Evolutionary conservation across 768 basidiomycete genomes (phyloP).

Genomic region (Mycena alexandri): DNA sequence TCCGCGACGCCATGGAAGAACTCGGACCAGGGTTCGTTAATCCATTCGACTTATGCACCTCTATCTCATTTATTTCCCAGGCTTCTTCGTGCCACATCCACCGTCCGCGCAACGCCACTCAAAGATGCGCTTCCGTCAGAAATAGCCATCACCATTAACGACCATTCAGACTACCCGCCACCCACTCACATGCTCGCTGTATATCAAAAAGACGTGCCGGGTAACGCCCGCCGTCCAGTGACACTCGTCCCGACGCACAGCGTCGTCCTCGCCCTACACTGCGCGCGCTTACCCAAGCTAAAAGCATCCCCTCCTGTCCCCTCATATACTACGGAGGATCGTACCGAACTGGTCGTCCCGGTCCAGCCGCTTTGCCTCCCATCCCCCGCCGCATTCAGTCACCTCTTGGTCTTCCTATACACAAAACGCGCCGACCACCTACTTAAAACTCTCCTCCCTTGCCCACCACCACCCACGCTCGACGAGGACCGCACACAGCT

Average conservation of each 20-base stretch:
- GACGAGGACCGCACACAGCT: slow-evolving; percentile 39
- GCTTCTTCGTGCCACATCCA: slow-evolving; percentile 54
- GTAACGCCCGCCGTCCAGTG: slow-evolving; percentile 21
- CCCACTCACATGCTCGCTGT: slow-evolving; percentile 54
- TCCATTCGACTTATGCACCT: slow-evolving; percentile 5
- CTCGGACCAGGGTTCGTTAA: slow-evolving; percentile 57
- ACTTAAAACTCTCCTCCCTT: slow-evolving; percentile 57
- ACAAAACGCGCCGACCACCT: slow-evolving; percentile 58
- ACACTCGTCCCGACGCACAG: slow-evolving; percentile 65
- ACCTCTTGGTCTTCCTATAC: slow-evolving; percentile 63
- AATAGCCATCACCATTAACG: slow-evolving; percentile 56
- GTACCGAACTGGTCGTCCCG: slow-evolving; percentile 56
- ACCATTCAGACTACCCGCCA: slow-evolving; percentile 29
- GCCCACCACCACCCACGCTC: slow-evolving; percentile 46
- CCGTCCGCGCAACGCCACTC: slow-evolving; percentile 48
- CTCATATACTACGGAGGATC: slow-evolving; percentile 45
- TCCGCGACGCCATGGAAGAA: slow-evolving; percentile 58
- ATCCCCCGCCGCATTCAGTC: slow-evolving; percentile 61
- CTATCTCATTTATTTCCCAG: slow-evolving; percentile 43
- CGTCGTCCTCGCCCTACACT: slow-evolving; percentile 64
- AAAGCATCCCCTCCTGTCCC: slow-evolving; percentile 46
- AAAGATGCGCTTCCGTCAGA: slow-evolving; percentile 56
- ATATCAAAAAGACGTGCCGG: slow-evolving; percentile 19
- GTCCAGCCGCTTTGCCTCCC: slow-evolving; percentile 67
- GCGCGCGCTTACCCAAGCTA: slow-evolving; percentile 60